Evolutionary conservation across 164 flowering plant species (phyloP).

Genomic region (Buxus sempervirens): DNA sequence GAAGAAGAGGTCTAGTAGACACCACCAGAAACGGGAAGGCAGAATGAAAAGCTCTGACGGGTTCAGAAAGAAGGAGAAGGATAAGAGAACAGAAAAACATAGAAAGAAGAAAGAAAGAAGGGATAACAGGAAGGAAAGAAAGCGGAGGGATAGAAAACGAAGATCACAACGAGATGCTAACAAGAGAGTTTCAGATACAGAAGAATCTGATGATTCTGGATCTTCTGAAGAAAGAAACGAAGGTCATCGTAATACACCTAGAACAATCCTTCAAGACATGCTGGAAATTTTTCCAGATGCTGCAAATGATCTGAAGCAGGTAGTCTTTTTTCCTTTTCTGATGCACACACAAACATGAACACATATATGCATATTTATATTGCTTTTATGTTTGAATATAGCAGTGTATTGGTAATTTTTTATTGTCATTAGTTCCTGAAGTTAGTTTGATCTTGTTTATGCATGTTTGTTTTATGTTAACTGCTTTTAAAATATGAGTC

Average conservation of each 20-base stretch:
- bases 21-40: conserved; percentile 12
- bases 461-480: no score
- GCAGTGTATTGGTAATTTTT: no score
- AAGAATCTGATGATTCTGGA: conserved; percentile 28
- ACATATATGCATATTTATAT: no score
- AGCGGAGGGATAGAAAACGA: conserved; percentile 11
- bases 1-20: conserved; percentile 12
- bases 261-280: conserved; percentile 37
- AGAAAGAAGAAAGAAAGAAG: conserved; percentile 14
- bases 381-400: no score
- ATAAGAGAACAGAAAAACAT: conserved; percentile 6
- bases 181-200: conserved; percentile 3
- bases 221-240: conserved; percentile 19
- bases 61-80: conserved; percentile 18
- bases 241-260: conserved; percentile 25
- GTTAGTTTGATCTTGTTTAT: no score
- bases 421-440: no score
- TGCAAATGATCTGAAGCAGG: conserved; percentile 64
- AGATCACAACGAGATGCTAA: conserved; percentile 14
- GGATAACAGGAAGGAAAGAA: conserved; percentile 15
- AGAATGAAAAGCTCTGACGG: conserved; percentile 6
- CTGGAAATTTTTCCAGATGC: conserved; percentile 56
- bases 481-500: no score
- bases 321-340: conserved; percentile 13
- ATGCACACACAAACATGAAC: no score